Percentiles rank a stretch among this genome's conserved stretches.
Conservation (phyloP, 129 eudicot species). For the Gnaphalium uliginosum region DNA sequence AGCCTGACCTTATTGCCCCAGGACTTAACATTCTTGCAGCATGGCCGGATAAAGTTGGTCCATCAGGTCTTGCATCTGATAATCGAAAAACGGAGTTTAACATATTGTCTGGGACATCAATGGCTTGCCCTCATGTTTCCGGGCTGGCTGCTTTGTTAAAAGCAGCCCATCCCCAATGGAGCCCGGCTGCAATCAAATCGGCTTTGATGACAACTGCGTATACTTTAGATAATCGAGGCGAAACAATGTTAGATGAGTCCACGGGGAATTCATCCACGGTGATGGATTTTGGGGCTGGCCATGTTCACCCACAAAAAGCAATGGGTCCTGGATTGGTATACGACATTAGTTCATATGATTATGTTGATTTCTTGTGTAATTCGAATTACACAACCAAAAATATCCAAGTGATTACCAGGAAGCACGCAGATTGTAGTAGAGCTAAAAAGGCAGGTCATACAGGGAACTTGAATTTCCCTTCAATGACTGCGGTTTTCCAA, state of each 20-base stretch:
- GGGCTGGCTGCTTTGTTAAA: slow-evolving; percentile 81
- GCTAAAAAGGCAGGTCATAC: slow-evolving; percentile 75
- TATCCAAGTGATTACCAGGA: slow-evolving; percentile 63
- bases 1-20: slow-evolving; percentile 93
- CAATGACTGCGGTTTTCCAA: slow-evolving; percentile 69
- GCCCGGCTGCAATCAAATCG: slow-evolving; percentile 85
- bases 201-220: slow-evolving; percentile 87
- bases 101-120: slow-evolving; percentile 86
- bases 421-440: slow-evolving; percentile 53
- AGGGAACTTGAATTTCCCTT: slow-evolving; percentile 81
- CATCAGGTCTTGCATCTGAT: slow-evolving; percentile 74
- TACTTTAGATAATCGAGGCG: slow-evolving; percentile 57
- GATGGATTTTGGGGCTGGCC: slow-evolving; percentile 94
- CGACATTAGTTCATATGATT: slow-evolving; percentile 69
- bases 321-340: slow-evolving; percentile 92
- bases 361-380: slow-evolving; percentile 77
- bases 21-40: slow-evolving; percentile 91
- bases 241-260: slow-evolving; percentile 73
- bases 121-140: slow-evolving; percentile 98
- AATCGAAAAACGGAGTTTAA: slow-evolving; percentile 73
- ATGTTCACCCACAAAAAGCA: slow-evolving; percentile 84
- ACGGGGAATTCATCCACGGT: slow-evolving; percentile 77
- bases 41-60: slow-evolving; percentile 87
- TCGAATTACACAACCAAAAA: slow-evolving; percentile 67
- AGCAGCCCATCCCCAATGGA: slow-evolving; percentile 95